Evolutionary conservation across 1,139 yeast species (phyloP).

Genomic region (Geotrichum carabidarum): DNA sequence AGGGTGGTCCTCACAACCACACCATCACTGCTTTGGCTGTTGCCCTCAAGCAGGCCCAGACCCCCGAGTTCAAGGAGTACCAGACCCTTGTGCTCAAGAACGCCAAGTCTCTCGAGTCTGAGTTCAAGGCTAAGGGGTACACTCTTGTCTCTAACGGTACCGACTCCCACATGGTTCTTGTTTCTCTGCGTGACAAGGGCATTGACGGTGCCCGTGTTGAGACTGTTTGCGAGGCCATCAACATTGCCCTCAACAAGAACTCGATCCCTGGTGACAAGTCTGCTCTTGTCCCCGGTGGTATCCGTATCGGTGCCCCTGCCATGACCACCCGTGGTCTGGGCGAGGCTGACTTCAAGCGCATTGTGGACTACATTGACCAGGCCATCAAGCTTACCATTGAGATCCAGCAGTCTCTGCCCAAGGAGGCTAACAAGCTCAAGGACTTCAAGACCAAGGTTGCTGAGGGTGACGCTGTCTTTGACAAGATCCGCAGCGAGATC

Average conservation of each 20-base stretch:
- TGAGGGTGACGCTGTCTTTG: slow-evolving; percentile 61
- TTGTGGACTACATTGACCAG: slow-evolving; percentile 69
- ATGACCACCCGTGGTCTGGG: slow-evolving; percentile 96
- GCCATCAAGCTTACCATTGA: slow-evolving; percentile 77
- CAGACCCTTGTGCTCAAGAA: slow-evolving; percentile 77
- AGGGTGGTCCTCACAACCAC: slow-evolving; percentile 98
- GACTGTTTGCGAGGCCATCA: slow-evolving; percentile 79
- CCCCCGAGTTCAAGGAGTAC: slow-evolving; percentile 82
- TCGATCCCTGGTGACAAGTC: slow-evolving; percentile 95
- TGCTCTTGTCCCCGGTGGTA: slow-evolving; percentile 91
- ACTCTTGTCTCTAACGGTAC: slow-evolving; percentile 87
- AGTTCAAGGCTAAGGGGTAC: slow-evolving; percentile 63
- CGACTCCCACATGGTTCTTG: slow-evolving; percentile 86
- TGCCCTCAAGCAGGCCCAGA: slow-evolving; percentile 82
- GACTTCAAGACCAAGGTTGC: slow-evolving; percentile 84
- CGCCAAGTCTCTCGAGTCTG: slow-evolving; percentile 70
- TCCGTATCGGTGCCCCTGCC: slow-evolving; percentile 96
- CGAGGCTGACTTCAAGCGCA: slow-evolving; percentile 67
- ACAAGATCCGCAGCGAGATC: slow-evolving; percentile 67
- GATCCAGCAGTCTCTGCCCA: slow-evolving; percentile 72
- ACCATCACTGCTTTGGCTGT: slow-evolving; percentile 93
- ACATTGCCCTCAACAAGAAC: slow-evolving; percentile 93
- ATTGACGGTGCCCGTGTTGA: slow-evolving; percentile 96
- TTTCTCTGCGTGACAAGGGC: slow-evolving; percentile 74
- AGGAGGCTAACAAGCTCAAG: slow-evolving; percentile 82